Percentiles rank a stretch among this genome's conserved stretches.
Conservation (phyloP, 2,329 filamentous ascomycete genomes). For the Arthrobotrys sinensis region DNA sequence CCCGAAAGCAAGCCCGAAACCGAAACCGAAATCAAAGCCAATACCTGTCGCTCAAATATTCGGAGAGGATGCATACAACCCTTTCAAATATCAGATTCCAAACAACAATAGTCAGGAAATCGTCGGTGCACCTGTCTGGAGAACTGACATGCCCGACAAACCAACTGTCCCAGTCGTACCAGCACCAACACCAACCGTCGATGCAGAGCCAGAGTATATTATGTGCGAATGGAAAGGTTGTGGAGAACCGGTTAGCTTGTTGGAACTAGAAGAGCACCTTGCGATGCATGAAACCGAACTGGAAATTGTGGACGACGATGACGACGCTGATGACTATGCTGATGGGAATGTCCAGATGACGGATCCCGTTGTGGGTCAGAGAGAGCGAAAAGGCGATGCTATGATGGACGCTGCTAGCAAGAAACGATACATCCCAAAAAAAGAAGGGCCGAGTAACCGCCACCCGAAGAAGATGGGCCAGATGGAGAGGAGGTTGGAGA, state of each 20-base stretch:
- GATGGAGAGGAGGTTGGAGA: slow-evolving; percentile 50
- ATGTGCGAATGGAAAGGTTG: slow-evolving; percentile 52
- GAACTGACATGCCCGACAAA: background rate
- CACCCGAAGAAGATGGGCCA: slow-evolving; percentile 45
- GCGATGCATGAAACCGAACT: slow-evolving; percentile 38
- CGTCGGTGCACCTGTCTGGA: slow-evolving; percentile 39
- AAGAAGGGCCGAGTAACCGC: slow-evolving; percentile 45
- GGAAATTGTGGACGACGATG: slow-evolving; percentile 31
- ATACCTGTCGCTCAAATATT: background rate
- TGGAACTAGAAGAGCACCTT: slow-evolving; percentile 44
- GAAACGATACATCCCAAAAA: slow-evolving; percentile 43
- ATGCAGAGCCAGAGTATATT: slow-evolving; percentile 31
- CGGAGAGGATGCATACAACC: slow-evolving; percentile 46
- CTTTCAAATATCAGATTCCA: slow-evolving; percentile 50
- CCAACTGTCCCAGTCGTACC: background rate
- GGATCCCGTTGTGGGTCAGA: slow-evolving; percentile 11
- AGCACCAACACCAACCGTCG: background rate
- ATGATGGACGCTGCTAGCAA: slow-evolving; percentile 52
- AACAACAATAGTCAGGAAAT: slow-evolving; percentile 55
- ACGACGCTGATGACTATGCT: slow-evolving; percentile 15
- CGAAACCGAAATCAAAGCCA: slow-evolving; percentile 3
- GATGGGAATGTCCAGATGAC: background rate
- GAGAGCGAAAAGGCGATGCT: slow-evolving; percentile 43
- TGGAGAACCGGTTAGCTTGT: slow-evolving; percentile 52
- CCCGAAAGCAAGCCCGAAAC: background rate